A percentile compares a stretch with the other conserved stretches of the same genome.
Conservation (phyloP, 1,139 yeast species). For the Pichia sp. region DNA sequence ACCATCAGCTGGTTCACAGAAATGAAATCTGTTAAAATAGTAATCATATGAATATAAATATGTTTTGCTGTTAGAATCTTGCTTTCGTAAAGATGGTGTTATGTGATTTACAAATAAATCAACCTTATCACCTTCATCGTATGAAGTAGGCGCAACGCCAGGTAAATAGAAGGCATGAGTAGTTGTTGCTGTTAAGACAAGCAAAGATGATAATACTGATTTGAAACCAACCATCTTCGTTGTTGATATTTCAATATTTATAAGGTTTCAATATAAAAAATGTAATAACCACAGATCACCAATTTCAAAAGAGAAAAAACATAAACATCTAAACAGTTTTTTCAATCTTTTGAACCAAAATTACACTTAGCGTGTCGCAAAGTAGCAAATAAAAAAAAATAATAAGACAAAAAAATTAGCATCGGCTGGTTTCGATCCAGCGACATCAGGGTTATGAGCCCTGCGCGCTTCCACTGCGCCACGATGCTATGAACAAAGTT, state of each 20-base stretch:
- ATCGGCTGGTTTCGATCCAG: constrained; percentile 99
- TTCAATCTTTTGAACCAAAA: too few species aligned
- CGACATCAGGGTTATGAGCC: constrained; percentile 96
- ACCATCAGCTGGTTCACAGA: constrained; percentile 70
- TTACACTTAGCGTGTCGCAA: neutral
- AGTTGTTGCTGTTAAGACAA: neutral
- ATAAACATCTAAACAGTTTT: too few species aligned
- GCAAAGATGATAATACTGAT: constrained; percentile 1
- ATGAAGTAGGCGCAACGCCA: constrained; percentile 92
- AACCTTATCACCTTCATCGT: constrained; percentile 61
- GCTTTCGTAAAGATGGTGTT: constrained; percentile 66
- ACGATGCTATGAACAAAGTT: constrained; percentile 19
- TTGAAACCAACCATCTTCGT: constrained; percentile 6
- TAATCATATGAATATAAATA: constrained; percentile 76
- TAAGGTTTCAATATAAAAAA: too few species aligned
- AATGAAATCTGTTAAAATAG: constrained; percentile 76
- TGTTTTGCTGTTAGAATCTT: constrained; percentile 39
- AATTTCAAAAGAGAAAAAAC: too few species aligned
- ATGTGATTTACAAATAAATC: constrained; percentile 84
- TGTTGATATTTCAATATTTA: neutral
- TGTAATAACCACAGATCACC: too few species aligned
- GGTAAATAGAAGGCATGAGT: constrained; percentile 82
- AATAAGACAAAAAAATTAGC: constrained; percentile 54
- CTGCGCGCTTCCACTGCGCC: constrained; percentile 30
- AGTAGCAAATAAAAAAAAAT: too few species aligned